Percentiles rank a stretch among this genome's conserved stretches.
Conservation (phyloP, 1,284 basidiomycete genomes). For the Sparassis latifolia region DNA sequence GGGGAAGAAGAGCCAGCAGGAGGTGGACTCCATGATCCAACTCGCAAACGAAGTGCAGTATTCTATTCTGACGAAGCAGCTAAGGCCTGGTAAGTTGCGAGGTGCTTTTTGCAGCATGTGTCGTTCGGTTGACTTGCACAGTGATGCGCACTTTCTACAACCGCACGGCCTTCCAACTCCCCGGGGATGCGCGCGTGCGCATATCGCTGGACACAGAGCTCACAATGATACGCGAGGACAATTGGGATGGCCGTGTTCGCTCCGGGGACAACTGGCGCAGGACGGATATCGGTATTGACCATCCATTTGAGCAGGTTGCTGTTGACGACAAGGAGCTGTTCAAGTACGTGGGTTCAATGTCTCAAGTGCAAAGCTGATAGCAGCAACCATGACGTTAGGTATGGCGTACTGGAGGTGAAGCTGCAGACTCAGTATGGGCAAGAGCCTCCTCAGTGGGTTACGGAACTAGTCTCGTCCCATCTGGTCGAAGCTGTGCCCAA, state of each 20-base stretch:
- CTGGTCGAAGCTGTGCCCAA: slow-evolving; percentile 92
- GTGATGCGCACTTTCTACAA: slow-evolving; percentile 99
- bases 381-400: slow-evolving; percentile 31
- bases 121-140: slow-evolving; percentile 19
- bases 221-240: slow-evolving; percentile 91
- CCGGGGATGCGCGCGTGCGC: slow-evolving; percentile 95
- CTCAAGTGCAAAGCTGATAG: neutral
- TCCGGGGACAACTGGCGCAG: slow-evolving; percentile 90
- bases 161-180: slow-evolving; percentile 97
- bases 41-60: slow-evolving; percentile 97
- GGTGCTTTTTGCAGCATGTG: neutral
- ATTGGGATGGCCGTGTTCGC: slow-evolving; percentile 85
- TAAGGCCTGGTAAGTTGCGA: slow-evolving; percentile 63
- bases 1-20: slow-evolving; percentile 92
- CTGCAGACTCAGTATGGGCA: slow-evolving; percentile 96
- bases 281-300: slow-evolving; percentile 89
- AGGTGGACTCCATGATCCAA: slow-evolving; percentile 94
- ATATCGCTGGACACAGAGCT: slow-evolving; percentile 98
- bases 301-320: slow-evolving; percentile 79
- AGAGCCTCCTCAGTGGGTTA: slow-evolving; percentile 95
- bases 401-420: slow-evolving; percentile 94
- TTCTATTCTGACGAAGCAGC: slow-evolving; percentile 76
- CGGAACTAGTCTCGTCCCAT: slow-evolving; percentile 90
- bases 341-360: slow-evolving; percentile 54
- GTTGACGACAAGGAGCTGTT: slow-evolving; percentile 88